Base-by-base conservation (phyloP, 2,329 filamentous ascomycete genomes). In the Chalara sp. region DNA sequence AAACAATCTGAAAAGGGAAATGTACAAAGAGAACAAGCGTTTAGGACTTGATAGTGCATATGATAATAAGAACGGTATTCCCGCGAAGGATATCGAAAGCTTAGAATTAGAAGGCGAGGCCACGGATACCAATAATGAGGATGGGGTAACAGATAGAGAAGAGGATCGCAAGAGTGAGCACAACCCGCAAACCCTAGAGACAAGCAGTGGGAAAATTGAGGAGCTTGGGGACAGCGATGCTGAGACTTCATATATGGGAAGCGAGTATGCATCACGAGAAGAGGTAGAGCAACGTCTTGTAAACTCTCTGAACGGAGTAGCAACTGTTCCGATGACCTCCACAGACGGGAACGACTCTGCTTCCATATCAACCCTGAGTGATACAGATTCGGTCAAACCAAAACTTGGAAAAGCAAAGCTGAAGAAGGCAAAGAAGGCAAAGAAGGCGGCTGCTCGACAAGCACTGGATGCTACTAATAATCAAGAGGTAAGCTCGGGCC, bases 11-110 rank as follows among this genome's bases (percentile, higher is more conserved):
- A 83, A 82, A 61, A 78, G 81, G 61, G 84, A 93, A 65, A 95
- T 99, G 90, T 80, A 78, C 59, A 83, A 84, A 59, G 87, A 99
- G 62, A 86, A 91, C 61, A 73, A 75, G 44, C 75, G 82, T 46
- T 67, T 89, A 6, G 69, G 78, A 41, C 63, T 84, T 4, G 65
- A 71, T 47, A 55, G 60, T 1, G 55, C 52, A 11, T 44, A 41
- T 37, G 48, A 45, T 30, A 49, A 43, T 40, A 30, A 6, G 10
- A 28, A 47, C 8, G n/a, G 46, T 30, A 44, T 48, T 12, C 58
- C 56, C 6, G 53, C 57, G n/a, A 49, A 58, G n/a, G 56, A 55
- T 10, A 44, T 58, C 32, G 57, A 62, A 28, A 46, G 56, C 11
- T 33, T 56, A 21, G 52, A 61, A 12, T 3, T 41, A 8, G 31